Evolutionary conservation across 257 asterid genomes (phyloP).

Genomic region (Scutellaria barbata): DNA sequence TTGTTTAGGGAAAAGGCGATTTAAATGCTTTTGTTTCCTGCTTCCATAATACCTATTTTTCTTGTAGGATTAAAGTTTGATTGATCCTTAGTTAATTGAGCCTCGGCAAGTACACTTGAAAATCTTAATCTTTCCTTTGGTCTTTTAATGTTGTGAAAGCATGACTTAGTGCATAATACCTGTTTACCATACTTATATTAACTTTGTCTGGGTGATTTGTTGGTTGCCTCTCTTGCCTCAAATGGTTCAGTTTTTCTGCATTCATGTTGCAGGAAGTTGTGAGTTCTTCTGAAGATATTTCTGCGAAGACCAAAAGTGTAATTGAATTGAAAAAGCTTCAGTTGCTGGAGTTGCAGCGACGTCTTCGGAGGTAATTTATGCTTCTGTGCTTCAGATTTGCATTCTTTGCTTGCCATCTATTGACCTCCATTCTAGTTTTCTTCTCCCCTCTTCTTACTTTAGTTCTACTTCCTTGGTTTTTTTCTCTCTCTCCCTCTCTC

Average conservation of each 20-base stretch:
- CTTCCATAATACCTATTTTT: slow-evolving; percentile 2
- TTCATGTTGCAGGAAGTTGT: slow-evolving; percentile 71
- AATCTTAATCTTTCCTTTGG: slow-evolving; percentile 22
- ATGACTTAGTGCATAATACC: slow-evolving; percentile 9
- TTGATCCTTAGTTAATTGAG: slow-evolving; percentile 15
- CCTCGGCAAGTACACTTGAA: not conserved
- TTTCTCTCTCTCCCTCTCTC: too few species aligned
- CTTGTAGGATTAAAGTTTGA: slow-evolving; percentile 12
- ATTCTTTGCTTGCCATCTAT: slow-evolving; percentile 22
- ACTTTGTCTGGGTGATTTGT: slow-evolving; percentile 20
- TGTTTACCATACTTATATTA: not conserved
- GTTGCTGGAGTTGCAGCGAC: slow-evolving; percentile 91
- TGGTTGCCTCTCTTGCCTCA: slow-evolving; percentile 23
- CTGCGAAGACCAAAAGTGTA: slow-evolving; percentile 94
- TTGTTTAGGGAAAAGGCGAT: not conserved
- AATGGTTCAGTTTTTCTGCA: slow-evolving; percentile 18
- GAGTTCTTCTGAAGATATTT: slow-evolving; percentile 89
- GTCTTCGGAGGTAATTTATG: slow-evolving; percentile 74
- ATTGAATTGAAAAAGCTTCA: slow-evolving; percentile 96
- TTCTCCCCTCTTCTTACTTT: not conserved
- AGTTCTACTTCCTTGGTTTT: too few species aligned
- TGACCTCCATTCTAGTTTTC: slow-evolving; percentile 4
- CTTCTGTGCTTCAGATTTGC: slow-evolving; percentile 28
- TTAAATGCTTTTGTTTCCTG: slow-evolving; percentile 11
- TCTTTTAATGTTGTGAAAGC: slow-evolving; percentile 7